Base-by-base conservation (phyloP, 2,329 filamentous ascomycete genomes). In the Sporothrix curviconia region DNA sequence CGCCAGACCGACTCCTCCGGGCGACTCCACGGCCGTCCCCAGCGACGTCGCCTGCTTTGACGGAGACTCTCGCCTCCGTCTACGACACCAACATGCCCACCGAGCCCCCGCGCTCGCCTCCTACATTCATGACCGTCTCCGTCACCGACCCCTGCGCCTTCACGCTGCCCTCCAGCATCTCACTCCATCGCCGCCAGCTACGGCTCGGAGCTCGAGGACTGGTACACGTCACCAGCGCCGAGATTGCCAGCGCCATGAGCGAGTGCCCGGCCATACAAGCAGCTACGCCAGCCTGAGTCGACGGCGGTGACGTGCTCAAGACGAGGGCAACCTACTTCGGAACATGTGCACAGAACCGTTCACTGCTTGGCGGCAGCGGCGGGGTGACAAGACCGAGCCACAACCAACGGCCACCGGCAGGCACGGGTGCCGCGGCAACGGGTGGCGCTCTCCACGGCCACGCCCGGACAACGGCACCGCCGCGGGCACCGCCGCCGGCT, bases 221-320 rank as follows among this genome's bases (percentile, higher is more conserved):
- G 67, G 67, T 63, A 57, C 60, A 11, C 37, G 8, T 59, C 44
- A 46, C 49, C 66, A 63, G 60, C 56, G 60, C 40, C 53, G 62
- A 58, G 17, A 56, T 67, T 19, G 14, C 15, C 42, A 63, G 60
- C 32, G 65, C 64, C 12, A 30, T 69, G 8, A 61, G 59, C 34
- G 7, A 62, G 53, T 71, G 69, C 63, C 64, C 66, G 22, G 37
- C 62, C 12, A n/a, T 59, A 62, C 57, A 56, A n/a, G 56, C 47
- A 52, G 40, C 55, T 61, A 49, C 46, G 43, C 40, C 17, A 51
- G 44, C 39, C n/a, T n/a, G n/a, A n/a, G 12, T 11, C 19, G 34
- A 5, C 32, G 61, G 7, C 50, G 42, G 15, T 7, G 15, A n/a
- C 7, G 1, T 32, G 15, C 25, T 1, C 7, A 5, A 30, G 4